A percentile compares a stretch with the other conserved stretches of the same genome.
Conservation (phyloP, 2,329 filamentous ascomycete genomes). For the Colletotrichum nymphaeae region DNA sequence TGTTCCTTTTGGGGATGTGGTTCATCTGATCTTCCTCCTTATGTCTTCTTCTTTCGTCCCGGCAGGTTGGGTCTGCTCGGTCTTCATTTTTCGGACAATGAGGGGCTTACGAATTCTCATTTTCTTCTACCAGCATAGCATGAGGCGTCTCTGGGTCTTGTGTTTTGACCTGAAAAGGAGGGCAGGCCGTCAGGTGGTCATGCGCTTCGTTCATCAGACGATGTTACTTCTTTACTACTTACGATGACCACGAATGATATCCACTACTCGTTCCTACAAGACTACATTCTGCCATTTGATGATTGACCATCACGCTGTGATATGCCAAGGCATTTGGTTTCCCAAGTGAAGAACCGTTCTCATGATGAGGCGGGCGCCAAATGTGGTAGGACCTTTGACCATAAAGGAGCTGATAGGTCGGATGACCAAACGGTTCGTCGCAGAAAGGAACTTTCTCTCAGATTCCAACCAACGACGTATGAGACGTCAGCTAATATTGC, state of each 20-base stretch:
- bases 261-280: neutral
- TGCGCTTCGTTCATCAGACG: neutral
- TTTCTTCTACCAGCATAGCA: neutral
- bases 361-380: neutral
- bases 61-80: neutral
- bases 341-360: neutral
- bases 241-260: neutral
- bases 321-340: neutral
- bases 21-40: constrained; percentile 4
- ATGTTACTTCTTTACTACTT: neutral
- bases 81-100: neutral
- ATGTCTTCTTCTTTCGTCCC: neutral
- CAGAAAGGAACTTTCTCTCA: neutral
- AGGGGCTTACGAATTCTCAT: neutral
- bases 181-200: neutral
- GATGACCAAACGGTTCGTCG: too few species aligned
- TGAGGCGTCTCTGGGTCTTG: neutral
- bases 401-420: neutral
- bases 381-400: neutral
- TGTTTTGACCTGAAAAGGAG: neutral
- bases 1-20: constrained; percentile 11
- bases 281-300: neutral
- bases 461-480: neutral
- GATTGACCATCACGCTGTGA: neutral
- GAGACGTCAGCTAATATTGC: neutral